Evolutionary conservation across 2,329 filamentous ascomycete species (phyloP), one percentile per base, ranked within the genome.

Genomic region (Arthroderma sp.): DNA sequence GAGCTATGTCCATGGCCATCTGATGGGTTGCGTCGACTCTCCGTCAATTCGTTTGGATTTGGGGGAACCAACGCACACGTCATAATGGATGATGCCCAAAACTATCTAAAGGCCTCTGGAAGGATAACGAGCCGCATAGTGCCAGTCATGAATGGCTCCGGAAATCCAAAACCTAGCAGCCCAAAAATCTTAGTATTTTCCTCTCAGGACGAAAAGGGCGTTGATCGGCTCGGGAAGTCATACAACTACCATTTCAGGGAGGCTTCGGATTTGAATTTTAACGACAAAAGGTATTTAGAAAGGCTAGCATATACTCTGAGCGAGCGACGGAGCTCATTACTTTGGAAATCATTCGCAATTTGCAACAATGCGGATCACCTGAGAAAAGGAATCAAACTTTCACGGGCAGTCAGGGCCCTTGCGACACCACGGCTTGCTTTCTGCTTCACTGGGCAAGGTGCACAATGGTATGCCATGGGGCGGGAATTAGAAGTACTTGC

Each of bases 21-120:
- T 10, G 15, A 31, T 7, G 42, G 40, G 27, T 30, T 38, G 28
- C 43, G 44, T n/a, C 34, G 50, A 11, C 30, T 38, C 4, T 50
- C 48, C 4, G 43, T 66, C n/a, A 65, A 63, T 42, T 60, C 53
- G 5, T 66, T 66, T 42, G 64, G 64, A 5, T 61, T 57, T 41
- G 61, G 60, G 4, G 62, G 62, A 0, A 53, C 60, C 1, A 63
- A 62, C 44, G 53, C 59, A 0, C 59, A 63, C 41, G 52, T 54
- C 29, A 53, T 65, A 4, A 37, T 65, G 29, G 60, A 64, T 36
- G 54, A 60, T 29, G 56, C 50, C 9, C 39, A 29, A 6, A 32
- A 48, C 29, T 50, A 39, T 31, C 41, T 45, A 22, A 38, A 9
- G 28, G 42, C 15, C 15, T 22, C 15, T 22, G 9, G 47, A 50